Conservation (phyloP, 2,329 filamentous ascomycete genomes). For the Pseudopyricularia javanii region DNA sequence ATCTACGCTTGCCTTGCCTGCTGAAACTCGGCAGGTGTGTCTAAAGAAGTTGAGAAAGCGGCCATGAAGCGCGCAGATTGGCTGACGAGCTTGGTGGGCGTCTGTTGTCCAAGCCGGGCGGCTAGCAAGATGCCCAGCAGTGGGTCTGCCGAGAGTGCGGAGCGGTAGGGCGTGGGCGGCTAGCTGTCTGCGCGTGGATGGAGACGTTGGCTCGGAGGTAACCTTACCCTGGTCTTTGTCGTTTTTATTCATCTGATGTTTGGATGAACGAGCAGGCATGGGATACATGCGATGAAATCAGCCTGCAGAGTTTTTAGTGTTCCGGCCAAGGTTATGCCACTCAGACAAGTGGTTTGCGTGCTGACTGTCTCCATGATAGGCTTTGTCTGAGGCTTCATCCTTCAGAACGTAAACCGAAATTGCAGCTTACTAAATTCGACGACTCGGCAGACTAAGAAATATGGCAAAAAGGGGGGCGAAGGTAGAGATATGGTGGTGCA, state of each 20-base stretch:
- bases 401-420: background rate
- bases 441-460: background rate
- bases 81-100: constrained; percentile 29
- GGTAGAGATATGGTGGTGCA: background rate
- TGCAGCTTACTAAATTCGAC: background rate
- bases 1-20: constrained; percentile 18
- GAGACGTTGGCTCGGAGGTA: background rate
- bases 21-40: constrained; percentile 42
- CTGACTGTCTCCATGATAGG: too few species aligned
- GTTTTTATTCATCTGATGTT: background rate
- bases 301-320: too few species aligned
- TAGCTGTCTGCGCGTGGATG: background rate
- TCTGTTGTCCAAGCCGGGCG: constrained; percentile 33
- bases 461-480: background rate
- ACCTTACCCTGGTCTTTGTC: background rate
- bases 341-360: too few species aligned
- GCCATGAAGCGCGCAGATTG: constrained; percentile 36
- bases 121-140: constrained; percentile 22
- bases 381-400: background rate
- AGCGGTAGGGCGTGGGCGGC: constrained; percentile 1
- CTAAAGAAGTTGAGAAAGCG: constrained; percentile 27
- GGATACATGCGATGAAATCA: background rate
- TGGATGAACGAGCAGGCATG: background rate
- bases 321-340: too few species aligned
- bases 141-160: constrained; percentile 4